Evolutionary conservation across 805 yeast species (phyloP).

Genomic region (Candida sonorensis): DNA sequence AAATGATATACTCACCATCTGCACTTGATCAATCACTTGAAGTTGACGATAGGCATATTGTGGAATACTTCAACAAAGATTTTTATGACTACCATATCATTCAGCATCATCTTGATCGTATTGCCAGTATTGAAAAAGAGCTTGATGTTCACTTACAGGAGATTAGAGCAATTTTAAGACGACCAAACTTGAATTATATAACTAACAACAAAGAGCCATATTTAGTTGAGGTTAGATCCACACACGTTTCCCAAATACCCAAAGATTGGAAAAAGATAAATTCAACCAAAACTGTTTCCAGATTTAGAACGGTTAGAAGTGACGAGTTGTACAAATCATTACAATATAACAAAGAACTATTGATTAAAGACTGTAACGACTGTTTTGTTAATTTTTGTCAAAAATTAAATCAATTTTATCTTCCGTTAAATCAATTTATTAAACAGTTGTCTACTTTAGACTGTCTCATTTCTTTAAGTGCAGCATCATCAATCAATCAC

Average conservation of each 20-base stretch:
- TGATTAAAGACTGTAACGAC: conserved; percentile 38
- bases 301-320: conserved; percentile 65
- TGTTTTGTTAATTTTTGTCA: conserved; percentile 38
- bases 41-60: conserved; percentile 31
- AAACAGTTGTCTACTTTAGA: conserved; percentile 50
- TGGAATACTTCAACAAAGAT: conserved; percentile 34
- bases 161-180: conserved; percentile 39
- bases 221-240: conserved; percentile 67
- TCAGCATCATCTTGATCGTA: conserved; percentile 33
- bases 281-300: conserved; percentile 58
- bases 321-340: conserved; percentile 43
- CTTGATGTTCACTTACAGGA: conserved; percentile 47
- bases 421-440: conserved; percentile 36
- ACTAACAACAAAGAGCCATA: conserved; percentile 62
- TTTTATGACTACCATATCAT: conserved; percentile 33
- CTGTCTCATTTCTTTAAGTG: conserved; percentile 59
- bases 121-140: conserved; percentile 37
- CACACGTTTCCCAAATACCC: conserved; percentile 54
- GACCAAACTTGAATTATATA: conserved; percentile 51
- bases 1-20: conserved; percentile 44
- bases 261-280: conserved; percentile 70
- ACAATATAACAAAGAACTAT: conserved; percentile 54
- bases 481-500: conserved; percentile 42
- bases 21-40: conserved; percentile 46
- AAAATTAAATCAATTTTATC: conserved; percentile 32